phyloP scores from a whole-genome alignment of 768 basidiomycete genomes.

The Boletus coccyginus region DNA sequence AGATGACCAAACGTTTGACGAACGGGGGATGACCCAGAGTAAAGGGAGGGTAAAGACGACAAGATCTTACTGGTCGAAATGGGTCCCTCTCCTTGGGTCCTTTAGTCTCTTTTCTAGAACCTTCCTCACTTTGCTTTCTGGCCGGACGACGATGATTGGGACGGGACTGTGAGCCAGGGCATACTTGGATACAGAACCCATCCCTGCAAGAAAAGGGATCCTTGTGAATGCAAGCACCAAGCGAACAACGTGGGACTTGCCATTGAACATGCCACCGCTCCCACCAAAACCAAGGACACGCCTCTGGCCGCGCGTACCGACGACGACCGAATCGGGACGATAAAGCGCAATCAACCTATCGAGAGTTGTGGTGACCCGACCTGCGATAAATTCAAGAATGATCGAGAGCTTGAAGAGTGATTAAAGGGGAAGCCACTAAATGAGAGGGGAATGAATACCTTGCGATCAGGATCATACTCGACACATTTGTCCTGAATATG shows the following conservation, averaged over 20 bases:
- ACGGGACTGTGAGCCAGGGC: constrained; percentile 92
- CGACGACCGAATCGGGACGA: constrained; percentile 88
- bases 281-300: constrained; percentile 46
- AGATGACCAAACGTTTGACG: background rate
- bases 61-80: constrained; percentile 62
- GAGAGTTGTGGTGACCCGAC: constrained; percentile 83
- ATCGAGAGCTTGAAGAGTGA: constrained; percentile 64
- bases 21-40: background rate
- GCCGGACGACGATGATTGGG: constrained; percentile 92
- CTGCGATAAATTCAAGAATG: constrained; percentile 92
- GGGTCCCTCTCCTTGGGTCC: constrained; percentile 83
- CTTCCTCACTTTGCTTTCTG: constrained; percentile 84
- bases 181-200: constrained; percentile 68
- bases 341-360: constrained; percentile 92
- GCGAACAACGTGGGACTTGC: constrained; percentile 4
- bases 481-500: constrained; percentile 77
- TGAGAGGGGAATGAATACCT: constrained; percentile 40
- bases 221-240: no score
- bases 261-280: constrained; percentile 25
- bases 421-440: background rate
- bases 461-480: constrained; percentile 74
- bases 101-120: constrained; percentile 81
- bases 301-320: constrained; percentile 80
- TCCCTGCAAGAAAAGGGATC: no score
- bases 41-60: background rate